Percentiles rank a stretch among this genome's conserved stretches.
These are phyloP conservation scores for Saccharomyces hybrid DNA, from an alignment of 1,139 yeast species.

Conservation along the genomic window DNA sequence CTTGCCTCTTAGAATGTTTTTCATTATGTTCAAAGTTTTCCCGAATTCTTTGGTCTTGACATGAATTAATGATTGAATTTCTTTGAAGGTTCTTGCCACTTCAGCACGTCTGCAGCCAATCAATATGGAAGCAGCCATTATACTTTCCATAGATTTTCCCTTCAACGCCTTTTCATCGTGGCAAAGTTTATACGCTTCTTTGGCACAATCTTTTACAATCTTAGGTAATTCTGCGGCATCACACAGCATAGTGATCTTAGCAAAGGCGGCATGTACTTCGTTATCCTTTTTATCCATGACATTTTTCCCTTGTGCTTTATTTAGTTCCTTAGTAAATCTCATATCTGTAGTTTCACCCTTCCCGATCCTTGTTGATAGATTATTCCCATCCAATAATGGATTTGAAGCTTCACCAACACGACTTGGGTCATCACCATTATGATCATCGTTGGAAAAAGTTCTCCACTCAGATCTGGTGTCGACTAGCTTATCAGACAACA, in stretches of 20 bases:
- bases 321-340: conserved; percentile 76
- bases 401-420: conserved; percentile 99
- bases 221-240: conserved; percentile 93
- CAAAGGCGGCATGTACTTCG: conserved; percentile 81
- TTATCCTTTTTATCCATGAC: conserved; percentile 83
- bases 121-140: conserved; percentile 94
- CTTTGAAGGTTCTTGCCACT: conserved; percentile 92
- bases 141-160: conserved; percentile 88
- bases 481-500: conserved; percentile 82
- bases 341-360: conserved; percentile 62
- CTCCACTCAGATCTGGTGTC: conserved; percentile 99
- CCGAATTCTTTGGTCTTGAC: conserved; percentile 95
- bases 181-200: conserved; percentile 88
- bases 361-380: conserved; percentile 87
- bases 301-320: conserved; percentile 80
- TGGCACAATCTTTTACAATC: conserved; percentile 95
- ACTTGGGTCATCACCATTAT: conserved; percentile 95
- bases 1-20: conserved; percentile 64
- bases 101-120: conserved; percentile 93
- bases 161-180: conserved; percentile 80
- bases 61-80: conserved; percentile 89
- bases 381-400: conserved; percentile 85
- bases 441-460: conserved; percentile 94
- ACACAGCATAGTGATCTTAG: conserved; percentile 90
- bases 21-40: conserved; percentile 75